Evolutionary conservation across 2,329 filamentous ascomycete species (phyloP).

Genomic region (Mycosphaerella arachidis): DNA sequence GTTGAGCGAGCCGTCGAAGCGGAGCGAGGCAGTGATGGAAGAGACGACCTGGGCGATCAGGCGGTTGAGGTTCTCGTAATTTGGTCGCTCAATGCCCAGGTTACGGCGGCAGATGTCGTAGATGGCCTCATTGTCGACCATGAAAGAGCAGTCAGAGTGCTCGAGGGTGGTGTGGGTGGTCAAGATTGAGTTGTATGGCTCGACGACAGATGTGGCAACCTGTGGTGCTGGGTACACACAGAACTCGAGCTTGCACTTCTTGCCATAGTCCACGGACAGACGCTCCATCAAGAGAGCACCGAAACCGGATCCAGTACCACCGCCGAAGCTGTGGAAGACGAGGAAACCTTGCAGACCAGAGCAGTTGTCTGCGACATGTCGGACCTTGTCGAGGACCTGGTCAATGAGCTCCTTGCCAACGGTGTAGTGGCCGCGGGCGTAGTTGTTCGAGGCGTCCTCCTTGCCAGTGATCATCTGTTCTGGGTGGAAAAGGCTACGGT

Average conservation of each 20-base stretch:
- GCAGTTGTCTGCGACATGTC: constrained; percentile 96
- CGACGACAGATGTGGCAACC: constrained; percentile 93
- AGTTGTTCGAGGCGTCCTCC: constrained; percentile 99
- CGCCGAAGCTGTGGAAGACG: constrained; percentile 99
- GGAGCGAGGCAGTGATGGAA: constrained; percentile 95
- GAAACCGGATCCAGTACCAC: constrained; percentile 97
- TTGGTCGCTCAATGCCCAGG: constrained; percentile 92
- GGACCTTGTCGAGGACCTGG: constrained; percentile 94
- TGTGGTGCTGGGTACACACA: constrained; percentile 97
- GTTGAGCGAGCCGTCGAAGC: constrained; percentile 97
- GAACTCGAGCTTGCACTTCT: constrained; percentile 99
- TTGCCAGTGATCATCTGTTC: constrained; percentile 99
- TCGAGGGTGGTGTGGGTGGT: constrained; percentile 98
- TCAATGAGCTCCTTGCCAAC: constrained; percentile 99
- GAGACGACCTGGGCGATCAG: constrained; percentile 98
- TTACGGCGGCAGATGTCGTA: constrained; percentile 99
- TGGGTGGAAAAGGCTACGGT: constrained; percentile 95
- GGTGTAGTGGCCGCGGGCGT: constrained; percentile 98
- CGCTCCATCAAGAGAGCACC: constrained; percentile 98
- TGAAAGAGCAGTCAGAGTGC: constrained; percentile 99
- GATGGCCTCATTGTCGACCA: constrained; percentile 99
- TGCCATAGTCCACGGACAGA: constrained; percentile 97
- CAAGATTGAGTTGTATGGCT: constrained; percentile 99
- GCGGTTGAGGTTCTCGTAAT: constrained; percentile 98
- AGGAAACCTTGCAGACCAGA: constrained; percentile 97